Evolutionary conservation across 1,284 basidiomycete species (phyloP).

Genomic region (Wallemia hederae): DNA sequence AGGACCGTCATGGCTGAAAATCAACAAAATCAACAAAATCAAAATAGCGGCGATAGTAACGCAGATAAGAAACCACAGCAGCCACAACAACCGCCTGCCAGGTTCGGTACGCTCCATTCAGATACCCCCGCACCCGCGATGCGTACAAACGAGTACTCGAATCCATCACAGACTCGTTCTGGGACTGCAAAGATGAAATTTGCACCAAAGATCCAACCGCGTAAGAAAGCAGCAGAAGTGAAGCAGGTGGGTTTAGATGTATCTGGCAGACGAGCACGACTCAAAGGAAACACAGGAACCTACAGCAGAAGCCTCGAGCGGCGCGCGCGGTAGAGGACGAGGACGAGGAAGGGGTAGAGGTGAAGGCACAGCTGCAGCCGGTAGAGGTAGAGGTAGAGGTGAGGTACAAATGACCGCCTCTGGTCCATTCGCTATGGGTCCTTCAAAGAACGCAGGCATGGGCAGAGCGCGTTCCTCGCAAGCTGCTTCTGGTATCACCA

Average conservation of each 20-base stretch:
- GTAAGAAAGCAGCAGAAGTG: not conserved
- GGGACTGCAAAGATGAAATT: not conserved
- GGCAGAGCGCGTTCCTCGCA: not conserved
- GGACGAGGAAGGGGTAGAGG: not conserved
- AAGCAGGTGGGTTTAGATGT: not conserved
- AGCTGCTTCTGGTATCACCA: not conserved
- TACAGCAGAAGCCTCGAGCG: not conserved
- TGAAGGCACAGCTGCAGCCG: not conserved
- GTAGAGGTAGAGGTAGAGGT: not conserved
- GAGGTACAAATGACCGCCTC: not conserved
- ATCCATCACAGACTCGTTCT: not conserved
- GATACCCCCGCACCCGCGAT: not conserved
- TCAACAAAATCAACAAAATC: no score
- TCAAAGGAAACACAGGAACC: no score
- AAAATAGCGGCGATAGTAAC: no score
- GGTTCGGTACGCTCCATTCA: not conserved
- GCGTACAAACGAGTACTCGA: not conserved
- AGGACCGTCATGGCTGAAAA: not conserved
- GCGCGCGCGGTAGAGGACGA: not conserved
- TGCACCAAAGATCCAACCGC: not conserved
- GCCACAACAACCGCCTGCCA: no score
- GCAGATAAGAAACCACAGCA: no score
- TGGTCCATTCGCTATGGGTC: slow-evolving; percentile 1
- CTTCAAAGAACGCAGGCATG: not conserved
- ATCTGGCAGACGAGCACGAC: no score